A percentile compares a stretch with the other conserved stretches of the same genome.
phyloP scores from a whole-genome alignment of 306 rosid genomes.

The Amphicarpaea edgeworthii region DNA sequence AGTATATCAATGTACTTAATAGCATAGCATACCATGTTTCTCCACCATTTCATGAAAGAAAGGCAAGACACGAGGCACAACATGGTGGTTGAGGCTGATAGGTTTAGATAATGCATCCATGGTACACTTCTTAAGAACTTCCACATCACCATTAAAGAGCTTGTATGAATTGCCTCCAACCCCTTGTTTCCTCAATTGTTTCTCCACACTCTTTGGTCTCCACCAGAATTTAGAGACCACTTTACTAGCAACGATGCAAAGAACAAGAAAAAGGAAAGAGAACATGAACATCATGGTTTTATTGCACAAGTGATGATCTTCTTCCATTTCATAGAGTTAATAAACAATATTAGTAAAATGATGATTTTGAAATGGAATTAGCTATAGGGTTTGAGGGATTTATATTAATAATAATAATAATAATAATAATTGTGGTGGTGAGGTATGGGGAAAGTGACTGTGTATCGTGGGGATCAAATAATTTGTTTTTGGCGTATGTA shows the following conservation, averaged over 20 bases:
- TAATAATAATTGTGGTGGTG: too few relatives aligned
- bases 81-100: constrained; percentile 34
- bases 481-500: not conserved
- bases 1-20: not conserved
- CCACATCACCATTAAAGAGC: constrained; percentile 49
- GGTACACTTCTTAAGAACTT: constrained; percentile 35
- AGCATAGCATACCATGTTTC: constrained; percentile 42
- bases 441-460: too few relatives aligned
- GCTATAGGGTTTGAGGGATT: not conserved
- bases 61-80: constrained; percentile 54
- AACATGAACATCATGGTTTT: constrained; percentile 30
- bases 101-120: constrained; percentile 49
- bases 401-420: too few relatives aligned
- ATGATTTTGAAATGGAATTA: not conserved
- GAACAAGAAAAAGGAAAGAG: constrained; percentile 9
- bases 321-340: not conserved
- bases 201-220: constrained; percentile 51
- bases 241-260: constrained; percentile 24
- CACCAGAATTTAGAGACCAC: constrained; percentile 43
- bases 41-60: constrained; percentile 47
- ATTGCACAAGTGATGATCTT: not conserved
- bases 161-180: constrained; percentile 54
- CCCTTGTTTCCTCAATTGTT: constrained; percentile 50
- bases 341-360: not conserved
- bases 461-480: not conserved